Evolutionary conservation across 2,329 filamentous ascomycete genomes (phyloP).

Genomic region (Colletotrichum cuscutae): DNA sequence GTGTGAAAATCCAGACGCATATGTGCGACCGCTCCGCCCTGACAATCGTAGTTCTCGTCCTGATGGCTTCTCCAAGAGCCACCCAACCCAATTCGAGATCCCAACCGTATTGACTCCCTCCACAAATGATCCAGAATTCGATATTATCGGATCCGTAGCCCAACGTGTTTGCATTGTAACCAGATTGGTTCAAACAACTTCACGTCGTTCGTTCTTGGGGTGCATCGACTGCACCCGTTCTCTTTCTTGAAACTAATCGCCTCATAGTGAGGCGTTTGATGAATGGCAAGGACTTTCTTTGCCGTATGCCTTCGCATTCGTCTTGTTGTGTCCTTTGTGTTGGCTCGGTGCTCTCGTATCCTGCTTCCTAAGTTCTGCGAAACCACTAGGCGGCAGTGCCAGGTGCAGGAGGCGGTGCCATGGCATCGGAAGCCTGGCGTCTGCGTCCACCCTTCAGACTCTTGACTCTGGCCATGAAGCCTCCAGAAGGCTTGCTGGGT

Average conservation of each 20-base stretch:
- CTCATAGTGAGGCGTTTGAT: not conserved
- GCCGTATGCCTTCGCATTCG: not conserved
- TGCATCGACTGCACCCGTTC: not conserved
- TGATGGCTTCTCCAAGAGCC: slow-evolving; percentile 19
- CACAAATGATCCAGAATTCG: slow-evolving; percentile 19
- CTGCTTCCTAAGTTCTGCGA: slow-evolving; percentile 25
- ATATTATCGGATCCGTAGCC: slow-evolving; percentile 3
- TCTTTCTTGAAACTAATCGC: not conserved
- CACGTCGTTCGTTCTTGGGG: not conserved
- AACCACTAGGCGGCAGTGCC: slow-evolving; percentile 53
- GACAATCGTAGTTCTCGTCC: slow-evolving; percentile 2
- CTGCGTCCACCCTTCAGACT: slow-evolving; percentile 78
- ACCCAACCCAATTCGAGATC: slow-evolving; percentile 13
- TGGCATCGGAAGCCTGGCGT: slow-evolving; percentile 39
- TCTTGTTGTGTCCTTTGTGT: not conserved
- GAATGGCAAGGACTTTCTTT: not conserved
- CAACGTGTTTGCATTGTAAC: not conserved
- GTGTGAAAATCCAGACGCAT: slow-evolving; percentile 4
- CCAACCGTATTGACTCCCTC: slow-evolving; percentile 13
- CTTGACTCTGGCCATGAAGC: slow-evolving; percentile 83
- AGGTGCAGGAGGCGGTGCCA: slow-evolving; percentile 39
- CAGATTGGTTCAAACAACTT: not conserved
- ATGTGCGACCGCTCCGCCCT: slow-evolving; percentile 1
- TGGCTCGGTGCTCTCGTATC: not conserved
- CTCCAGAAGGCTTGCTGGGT: slow-evolving; percentile 56